Conservation (phyloP, 2,329 filamentous ascomycete species). For the Xylariaceae sp. region DNA sequence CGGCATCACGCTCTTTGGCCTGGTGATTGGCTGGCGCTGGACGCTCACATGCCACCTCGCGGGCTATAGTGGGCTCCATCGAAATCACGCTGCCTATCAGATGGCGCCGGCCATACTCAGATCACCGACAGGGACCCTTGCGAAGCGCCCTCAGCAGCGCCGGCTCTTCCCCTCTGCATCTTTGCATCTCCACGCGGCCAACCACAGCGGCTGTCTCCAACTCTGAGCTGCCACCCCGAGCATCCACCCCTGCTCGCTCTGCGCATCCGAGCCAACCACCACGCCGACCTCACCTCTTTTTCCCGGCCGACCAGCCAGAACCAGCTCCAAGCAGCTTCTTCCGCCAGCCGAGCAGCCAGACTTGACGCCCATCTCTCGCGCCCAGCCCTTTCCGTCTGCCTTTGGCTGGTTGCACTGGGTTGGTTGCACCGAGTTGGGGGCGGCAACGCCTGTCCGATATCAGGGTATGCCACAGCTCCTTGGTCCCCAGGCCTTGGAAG, state of each 20-base stretch:
- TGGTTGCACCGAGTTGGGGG: no score
- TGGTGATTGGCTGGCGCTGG: conserved; percentile 35
- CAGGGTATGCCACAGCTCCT: no score
- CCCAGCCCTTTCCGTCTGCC: no score
- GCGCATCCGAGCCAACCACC: conserved; percentile 9
- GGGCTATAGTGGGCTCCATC: conserved; percentile 22
- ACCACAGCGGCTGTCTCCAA: conserved; percentile 24
- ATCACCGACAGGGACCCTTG: conserved; percentile 26
- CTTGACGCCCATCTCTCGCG: no score
- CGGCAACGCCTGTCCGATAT: no score
- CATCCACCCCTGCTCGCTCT: conserved; percentile 10
- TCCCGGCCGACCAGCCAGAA: conserved; percentile 7
- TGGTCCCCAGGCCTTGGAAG: no score
- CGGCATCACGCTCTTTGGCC: conserved; percentile 35
- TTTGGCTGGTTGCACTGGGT: no score
- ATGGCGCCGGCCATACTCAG: conserved; percentile 14
- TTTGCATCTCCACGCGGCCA: conserved; percentile 15
- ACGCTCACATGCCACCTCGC: conserved; percentile 4
- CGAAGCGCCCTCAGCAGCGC: conserved; percentile 27
- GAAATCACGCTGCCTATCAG: conserved; percentile 32
- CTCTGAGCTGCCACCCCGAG: conserved; percentile 23
- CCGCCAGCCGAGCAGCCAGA: no score
- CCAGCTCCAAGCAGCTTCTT: conserved; percentile 15
- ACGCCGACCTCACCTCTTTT: conserved; percentile 10
- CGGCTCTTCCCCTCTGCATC: conserved; percentile 18